Evolutionary conservation across 306 rosid genomes (phyloP).

Genomic region (Aeschynomene evenia): DNA sequence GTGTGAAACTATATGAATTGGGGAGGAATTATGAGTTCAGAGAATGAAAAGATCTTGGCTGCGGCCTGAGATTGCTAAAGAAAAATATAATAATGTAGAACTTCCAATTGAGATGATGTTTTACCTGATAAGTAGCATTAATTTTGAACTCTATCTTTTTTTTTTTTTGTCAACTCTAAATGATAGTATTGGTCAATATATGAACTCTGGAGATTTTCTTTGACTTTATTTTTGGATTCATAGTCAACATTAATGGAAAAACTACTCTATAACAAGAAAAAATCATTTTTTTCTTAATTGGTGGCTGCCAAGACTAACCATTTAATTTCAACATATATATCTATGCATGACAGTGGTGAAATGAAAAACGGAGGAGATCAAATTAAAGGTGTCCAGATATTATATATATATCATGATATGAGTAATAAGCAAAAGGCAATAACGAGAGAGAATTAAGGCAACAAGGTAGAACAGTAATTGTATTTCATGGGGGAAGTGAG

Average conservation of each 20-base stretch:
- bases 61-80: not conserved
- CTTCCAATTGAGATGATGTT: not conserved
- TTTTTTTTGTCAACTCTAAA: not conserved
- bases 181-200: not conserved
- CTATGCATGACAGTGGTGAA: constrained; percentile 1
- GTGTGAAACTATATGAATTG: not conserved
- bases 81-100: not conserved
- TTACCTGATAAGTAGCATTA: not conserved
- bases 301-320: not conserved
- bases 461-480: too few relatives aligned
- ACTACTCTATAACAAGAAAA: too few relatives aligned
- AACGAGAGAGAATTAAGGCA: not conserved
- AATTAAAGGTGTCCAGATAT: not conserved
- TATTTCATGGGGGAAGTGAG: constrained; percentile 35
- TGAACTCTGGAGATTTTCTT: constrained; percentile 1
- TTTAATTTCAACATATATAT: too few relatives aligned
- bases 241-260: not conserved
- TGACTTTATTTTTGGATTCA: not conserved
- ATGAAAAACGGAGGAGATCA: constrained; percentile 17
- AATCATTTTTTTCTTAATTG: not conserved
- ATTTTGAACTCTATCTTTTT: too few relatives aligned
- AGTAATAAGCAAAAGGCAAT: not conserved
- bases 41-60: not conserved
- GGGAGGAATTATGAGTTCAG: not conserved
- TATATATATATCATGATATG: too few relatives aligned